Conservation (phyloP, 169 alveolate species). For the Cyclospora cayetanensis region DNA sequence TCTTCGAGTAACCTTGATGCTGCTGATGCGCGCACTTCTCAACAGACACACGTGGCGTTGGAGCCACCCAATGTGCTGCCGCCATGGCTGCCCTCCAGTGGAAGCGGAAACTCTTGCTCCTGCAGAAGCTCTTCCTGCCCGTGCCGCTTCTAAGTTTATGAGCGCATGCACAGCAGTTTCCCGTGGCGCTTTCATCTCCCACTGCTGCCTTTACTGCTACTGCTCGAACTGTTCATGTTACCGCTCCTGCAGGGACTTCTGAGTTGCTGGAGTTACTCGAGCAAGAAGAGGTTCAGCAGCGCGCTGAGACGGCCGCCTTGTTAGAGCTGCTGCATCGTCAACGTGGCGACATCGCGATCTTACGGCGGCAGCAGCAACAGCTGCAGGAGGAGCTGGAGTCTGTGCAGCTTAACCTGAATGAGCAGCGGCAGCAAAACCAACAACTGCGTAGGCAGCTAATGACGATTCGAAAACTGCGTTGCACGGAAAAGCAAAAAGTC, state of each 20-base stretch:
- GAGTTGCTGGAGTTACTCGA: background rate
- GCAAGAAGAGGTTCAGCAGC: background rate
- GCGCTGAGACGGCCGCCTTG: background rate
- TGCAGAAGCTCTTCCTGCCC: background rate
- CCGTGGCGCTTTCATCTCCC: background rate
- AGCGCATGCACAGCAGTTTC: background rate
- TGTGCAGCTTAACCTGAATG: background rate
- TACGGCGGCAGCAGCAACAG: slow-evolving; percentile 30
- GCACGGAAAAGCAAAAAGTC: background rate
- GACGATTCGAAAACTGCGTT: background rate
- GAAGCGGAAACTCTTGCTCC: background rate
- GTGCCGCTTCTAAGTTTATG: background rate
- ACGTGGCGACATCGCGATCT: background rate
- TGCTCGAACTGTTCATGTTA: slow-evolving; percentile 12
- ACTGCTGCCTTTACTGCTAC: slow-evolving; percentile 9
- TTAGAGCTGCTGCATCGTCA: background rate
- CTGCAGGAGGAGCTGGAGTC: slow-evolving; percentile 8
- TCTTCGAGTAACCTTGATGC: background rate
- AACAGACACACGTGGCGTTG: too few relatives aligned
- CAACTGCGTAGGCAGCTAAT: background rate
- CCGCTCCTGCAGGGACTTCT: slow-evolving; percentile 17
- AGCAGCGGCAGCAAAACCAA: background rate
- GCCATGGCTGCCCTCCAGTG: background rate
- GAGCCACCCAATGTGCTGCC: too few relatives aligned
- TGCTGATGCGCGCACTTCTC: too few relatives aligned